These are phyloP conservation scores for Chlorencoelia australis DNA, from an alignment of 2,329 filamentous ascomycete genomes.

Conservation along the genomic window DNA sequence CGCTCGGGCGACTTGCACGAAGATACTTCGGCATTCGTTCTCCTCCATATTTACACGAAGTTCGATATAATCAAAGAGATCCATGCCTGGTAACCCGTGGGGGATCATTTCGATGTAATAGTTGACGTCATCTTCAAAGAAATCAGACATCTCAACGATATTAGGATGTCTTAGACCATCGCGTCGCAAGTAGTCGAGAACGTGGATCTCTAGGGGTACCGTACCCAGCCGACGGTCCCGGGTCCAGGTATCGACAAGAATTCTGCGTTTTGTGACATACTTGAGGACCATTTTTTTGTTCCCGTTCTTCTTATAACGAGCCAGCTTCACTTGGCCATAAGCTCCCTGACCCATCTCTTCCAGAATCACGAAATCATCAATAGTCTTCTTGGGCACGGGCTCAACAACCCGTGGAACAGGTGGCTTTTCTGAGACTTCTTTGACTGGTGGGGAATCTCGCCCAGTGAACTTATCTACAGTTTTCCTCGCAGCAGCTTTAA, in stretches of 20 bases:
- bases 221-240: constrained; percentile 86
- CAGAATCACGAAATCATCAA: constrained; percentile 81
- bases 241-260: constrained; percentile 97
- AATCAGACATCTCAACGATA: constrained; percentile 64
- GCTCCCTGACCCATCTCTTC: constrained; percentile 98
- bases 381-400: constrained; percentile 61
- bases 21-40: constrained; percentile 85
- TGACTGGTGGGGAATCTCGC: constrained; percentile 25
- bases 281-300: constrained; percentile 86
- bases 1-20: constrained; percentile 82
- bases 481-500: constrained; percentile 46
- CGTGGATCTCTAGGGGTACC: constrained; percentile 93
- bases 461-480: constrained; percentile 45
- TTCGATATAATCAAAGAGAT: constrained; percentile 98
- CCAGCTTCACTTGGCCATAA: constrained; percentile 95
- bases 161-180: constrained; percentile 59
- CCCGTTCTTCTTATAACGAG: constrained; percentile 67
- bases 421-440: constrained; percentile 28
- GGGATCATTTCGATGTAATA: constrained; percentile 99
- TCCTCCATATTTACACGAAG: constrained; percentile 95
- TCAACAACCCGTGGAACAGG: constrained; percentile 27
- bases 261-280: constrained; percentile 93
- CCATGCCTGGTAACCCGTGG: constrained; percentile 93
- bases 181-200: constrained; percentile 80
- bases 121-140: constrained; percentile 74